Base-by-base conservation (phyloP, 371 early-diverging fungal species). In the Mortierella sp. region DNA sequence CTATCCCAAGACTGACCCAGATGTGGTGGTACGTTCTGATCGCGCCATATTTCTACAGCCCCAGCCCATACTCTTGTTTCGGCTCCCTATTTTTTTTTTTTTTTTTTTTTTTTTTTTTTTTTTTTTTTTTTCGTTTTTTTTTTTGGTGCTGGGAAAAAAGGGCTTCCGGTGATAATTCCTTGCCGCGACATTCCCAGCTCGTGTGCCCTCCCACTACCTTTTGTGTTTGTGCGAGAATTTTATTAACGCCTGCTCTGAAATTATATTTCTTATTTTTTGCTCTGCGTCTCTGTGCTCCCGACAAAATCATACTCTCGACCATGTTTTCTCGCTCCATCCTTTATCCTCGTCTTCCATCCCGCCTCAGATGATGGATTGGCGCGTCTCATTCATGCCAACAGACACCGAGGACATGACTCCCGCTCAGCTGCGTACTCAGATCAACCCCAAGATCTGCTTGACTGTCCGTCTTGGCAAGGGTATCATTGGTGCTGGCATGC, bases 401-500 rank as follows among this genome's bases (percentile, higher is more conserved):
- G 95, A 96, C 70, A 76, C 83, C 28, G 70, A 75, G 37, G 93
- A 92, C 50, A 84, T 93, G 82, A 88, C 92, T 25, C 81, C 83
- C 9, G 79, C 81, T 56, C 85, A 93, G 74, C 74, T 89, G 45
- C 85, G 84, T 23, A 83, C 83, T 19, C 88, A 87, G 66, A 87
- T 91, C 48, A 97, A 95, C 80, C 97, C 98, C n/a, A 93, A 94
- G 79, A 92, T 99, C n/a, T 94, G 93, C 37, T 85, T 99, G 46
- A 91, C 91, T 0, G 94, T 97, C 53, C 90, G 95, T 11, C 86
- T 99, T 4, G 98, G 97, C 51, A 94, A 92, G 77, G 96, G 96
- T 4, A 82, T 94, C 50, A 85, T 96, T 25, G 94, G 96, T 16
- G 91, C 98, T 25, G 96, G 93, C 7, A 84, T 99, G 60, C 98